Evolutionary conservation across 192 early-diverging fungal genomes (phyloP), one percentile per base, ranked within the genome.

Genomic region (Cladochytrium replicatum): DNA sequence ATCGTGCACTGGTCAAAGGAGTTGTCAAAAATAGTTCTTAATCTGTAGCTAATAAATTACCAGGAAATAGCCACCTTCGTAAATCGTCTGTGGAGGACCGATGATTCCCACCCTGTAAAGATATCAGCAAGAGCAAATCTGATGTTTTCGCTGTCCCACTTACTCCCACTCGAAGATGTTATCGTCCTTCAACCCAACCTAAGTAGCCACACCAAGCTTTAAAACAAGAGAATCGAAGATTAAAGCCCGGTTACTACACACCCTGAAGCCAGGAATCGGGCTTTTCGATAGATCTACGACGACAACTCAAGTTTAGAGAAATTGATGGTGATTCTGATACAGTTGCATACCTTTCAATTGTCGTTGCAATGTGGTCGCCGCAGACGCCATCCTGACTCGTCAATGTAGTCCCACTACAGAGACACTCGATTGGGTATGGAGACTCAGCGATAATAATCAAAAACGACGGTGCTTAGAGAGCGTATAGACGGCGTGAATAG

Each of bases 11-110:
- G 39, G 29, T 4, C 26, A 28, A 6, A 32, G 46, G 9, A 43
- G 0, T 24, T 50, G 21, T 54, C 46, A 58, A 15, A 19, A 13
- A 24, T 11, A 11, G 51, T 7, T 11, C 9, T 25, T 8, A 23
- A 24, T 6, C n/a, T 17, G 37, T 17, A 54, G 9, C 11, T 48
- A 15, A 48, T 28, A 26, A 7, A 15, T 39, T 29, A 68, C 63
- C 67, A 71, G 31, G 46, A 77, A 77, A 41, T 75, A 74, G 7
- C 74, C 74, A n/a, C 71, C 66, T 47, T 74, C 50, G 55, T 75
- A 77, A n/a, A 63, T 9, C 5, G 74, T 77, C 2, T 76, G 53
- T 3, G 64, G 50, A 9, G 74, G 74, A 11, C 74, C 74, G 37
- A 74, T 69, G 32, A 77, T 77, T n/a, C 71, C 74, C 6, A 77